Evolutionary conservation across 805 yeast species (phyloP).

Genomic region (Wickerhamiella azymoides): DNA sequence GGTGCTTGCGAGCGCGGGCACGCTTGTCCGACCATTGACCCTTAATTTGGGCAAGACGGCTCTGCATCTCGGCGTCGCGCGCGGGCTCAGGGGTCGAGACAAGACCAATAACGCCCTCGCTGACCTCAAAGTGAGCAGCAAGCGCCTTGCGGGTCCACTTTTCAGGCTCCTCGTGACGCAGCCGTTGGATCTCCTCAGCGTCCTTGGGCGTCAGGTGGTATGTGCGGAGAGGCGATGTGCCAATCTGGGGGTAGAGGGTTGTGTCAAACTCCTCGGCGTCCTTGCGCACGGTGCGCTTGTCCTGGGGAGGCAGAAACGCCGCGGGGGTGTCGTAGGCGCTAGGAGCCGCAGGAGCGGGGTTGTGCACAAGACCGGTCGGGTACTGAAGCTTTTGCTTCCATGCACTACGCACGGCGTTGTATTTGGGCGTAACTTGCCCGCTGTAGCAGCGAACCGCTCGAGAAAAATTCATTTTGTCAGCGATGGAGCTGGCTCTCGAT

Average conservation of each 20-base stretch:
- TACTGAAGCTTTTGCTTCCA: slow-evolving; percentile 45
- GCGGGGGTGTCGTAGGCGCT: slow-evolving; percentile 47
- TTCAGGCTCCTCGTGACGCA: slow-evolving; percentile 46
- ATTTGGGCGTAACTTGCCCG: slow-evolving; percentile 38
- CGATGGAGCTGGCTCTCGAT: too few relatives aligned
- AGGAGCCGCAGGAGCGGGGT: slow-evolving; percentile 54
- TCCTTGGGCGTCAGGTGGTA: slow-evolving; percentile 47
- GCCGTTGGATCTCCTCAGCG: slow-evolving; percentile 39
- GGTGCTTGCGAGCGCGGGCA: slow-evolving; percentile 38
- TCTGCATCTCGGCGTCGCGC: slow-evolving; percentile 33
- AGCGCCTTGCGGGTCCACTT: slow-evolving; percentile 49
- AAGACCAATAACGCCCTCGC: slow-evolving; percentile 39
- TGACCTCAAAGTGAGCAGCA: slow-evolving; percentile 44
- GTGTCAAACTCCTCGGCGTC: slow-evolving; percentile 19
- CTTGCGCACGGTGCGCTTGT: slow-evolving; percentile 36
- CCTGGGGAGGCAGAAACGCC: slow-evolving; percentile 49
- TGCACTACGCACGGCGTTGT: slow-evolving; percentile 49
- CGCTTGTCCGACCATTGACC: slow-evolving; percentile 37
- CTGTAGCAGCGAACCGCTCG: background rate
- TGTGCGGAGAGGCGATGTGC: slow-evolving; percentile 27
- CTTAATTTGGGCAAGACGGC: slow-evolving; percentile 34
- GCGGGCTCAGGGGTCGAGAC: slow-evolving; percentile 30
- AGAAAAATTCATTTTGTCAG: background rate
- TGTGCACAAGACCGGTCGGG: slow-evolving; percentile 45
- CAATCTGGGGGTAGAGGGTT: slow-evolving; percentile 26